These are phyloP conservation scores for Oropetium thomaeum DNA, from an alignment of 176 grass and related monocot species.

Conservation along the genomic window DNA sequence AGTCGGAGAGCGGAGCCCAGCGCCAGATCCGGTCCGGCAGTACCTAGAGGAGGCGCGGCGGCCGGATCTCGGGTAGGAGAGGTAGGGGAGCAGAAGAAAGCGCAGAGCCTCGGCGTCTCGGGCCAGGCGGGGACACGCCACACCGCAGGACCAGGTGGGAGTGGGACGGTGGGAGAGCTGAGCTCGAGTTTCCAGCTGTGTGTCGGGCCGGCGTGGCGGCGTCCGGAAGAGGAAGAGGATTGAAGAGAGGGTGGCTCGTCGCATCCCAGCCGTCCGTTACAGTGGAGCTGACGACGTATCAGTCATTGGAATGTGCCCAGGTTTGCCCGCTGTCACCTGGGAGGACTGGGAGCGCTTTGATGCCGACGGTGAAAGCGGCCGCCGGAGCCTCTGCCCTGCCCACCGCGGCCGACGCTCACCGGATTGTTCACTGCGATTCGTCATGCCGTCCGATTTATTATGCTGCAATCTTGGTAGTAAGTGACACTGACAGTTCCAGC, in stretches of 20 bases:
- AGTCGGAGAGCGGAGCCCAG: background rate
- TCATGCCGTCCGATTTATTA: too few species aligned
- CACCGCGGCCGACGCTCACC: background rate
- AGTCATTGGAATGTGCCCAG: background rate
- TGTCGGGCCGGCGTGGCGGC: background rate
- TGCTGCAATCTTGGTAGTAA: too few species aligned
- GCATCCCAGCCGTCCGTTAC: conserved; percentile 35
- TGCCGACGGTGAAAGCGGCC: background rate
- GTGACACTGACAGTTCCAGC: too few species aligned
- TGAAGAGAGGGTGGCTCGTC: background rate
- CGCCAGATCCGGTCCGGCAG: conserved; percentile 24
- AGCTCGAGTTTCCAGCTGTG: conserved; percentile 37
- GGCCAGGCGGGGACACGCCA: conserved; percentile 13
- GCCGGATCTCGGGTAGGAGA: conserved; percentile 34
- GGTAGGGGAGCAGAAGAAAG: conserved; percentile 30
- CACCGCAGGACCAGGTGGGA: too few species aligned
- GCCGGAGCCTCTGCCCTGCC: background rate
- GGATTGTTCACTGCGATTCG: background rate
- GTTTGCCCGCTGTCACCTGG: background rate
- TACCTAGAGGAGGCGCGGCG: background rate
- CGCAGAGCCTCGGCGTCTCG: conserved; percentile 32
- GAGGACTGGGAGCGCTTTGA: background rate
- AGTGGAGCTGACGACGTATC: background rate
- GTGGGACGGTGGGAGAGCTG: background rate
- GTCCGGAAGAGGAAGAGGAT: conserved; percentile 29